Evolutionary conservation across 2,329 filamentous ascomycete genomes (phyloP), one percentile per base, ranked within the genome.

Genomic region (Calonectria leucothoes): DNA sequence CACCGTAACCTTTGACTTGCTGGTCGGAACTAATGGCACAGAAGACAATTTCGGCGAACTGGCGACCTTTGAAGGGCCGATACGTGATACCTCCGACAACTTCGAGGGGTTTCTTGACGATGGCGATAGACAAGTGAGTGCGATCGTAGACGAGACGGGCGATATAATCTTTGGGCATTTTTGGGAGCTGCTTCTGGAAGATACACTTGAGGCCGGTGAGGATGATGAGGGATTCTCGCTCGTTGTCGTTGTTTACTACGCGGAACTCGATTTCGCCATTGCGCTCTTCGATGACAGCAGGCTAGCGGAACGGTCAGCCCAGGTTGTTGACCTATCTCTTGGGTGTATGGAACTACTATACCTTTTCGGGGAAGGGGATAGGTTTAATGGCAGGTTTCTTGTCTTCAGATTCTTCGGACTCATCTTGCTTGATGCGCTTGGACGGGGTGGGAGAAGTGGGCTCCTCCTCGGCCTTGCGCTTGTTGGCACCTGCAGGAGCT

Each of bases 151-250:
- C 97, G 10, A 99, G 91, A 48, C 97, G 94, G 5, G 97, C 97
- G 79, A 99, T 98, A 84, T 99, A 99, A 82, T 98, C 97, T 85
- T 98, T 98, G 17, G 97, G 97, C 97, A 99, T 99, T 85, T 98
- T 98, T 0, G 97, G 97, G 7, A 99, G 89, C 82, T 99, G 97
- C 80, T 98, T 98, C 83, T 99, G 97, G 81, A 99, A 98, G 77
- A 99, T 97, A 82, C 96, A 98, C 83, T 98, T 99, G 69, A 99
- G 88, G 17, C 97, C 97, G 0, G 96, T 98, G 72, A 99, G 89
- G 79, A 99, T 97, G 82, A 98, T 97, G 77, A 96, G 93, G 82
- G 94, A 97, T 81, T 98, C 95, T 76, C 94, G 91, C 45, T 93
- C 90, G 80, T 94, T 94, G 82, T 99, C 97, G 82, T 99, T 99